Evolutionary conservation across 2,329 filamentous ascomycete species (phyloP).

Genomic region (Tolypocladium guangdongense): DNA sequence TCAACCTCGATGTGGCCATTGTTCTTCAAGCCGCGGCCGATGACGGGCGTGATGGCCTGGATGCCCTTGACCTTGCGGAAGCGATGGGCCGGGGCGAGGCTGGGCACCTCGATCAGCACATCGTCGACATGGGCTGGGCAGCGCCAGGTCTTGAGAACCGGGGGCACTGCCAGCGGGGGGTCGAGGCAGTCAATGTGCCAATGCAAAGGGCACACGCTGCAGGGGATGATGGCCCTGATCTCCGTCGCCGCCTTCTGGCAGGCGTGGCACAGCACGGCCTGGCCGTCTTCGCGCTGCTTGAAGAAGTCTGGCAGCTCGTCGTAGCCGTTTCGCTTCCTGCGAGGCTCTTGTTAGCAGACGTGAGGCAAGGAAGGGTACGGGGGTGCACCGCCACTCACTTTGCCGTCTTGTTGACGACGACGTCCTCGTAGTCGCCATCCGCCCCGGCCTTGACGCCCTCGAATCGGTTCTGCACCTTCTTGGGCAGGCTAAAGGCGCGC

Average conservation of each 20-base stretch:
- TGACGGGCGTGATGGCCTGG: constrained; percentile 38
- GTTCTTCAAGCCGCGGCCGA: constrained; percentile 55
- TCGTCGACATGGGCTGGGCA: constrained; percentile 83
- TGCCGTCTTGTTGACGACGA: constrained; percentile 44
- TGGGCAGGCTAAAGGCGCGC: constrained; percentile 61
- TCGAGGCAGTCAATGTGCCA: constrained; percentile 94
- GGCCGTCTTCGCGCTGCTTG: constrained; percentile 63
- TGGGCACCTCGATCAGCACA: constrained; percentile 50
- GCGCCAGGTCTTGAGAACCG: constrained; percentile 68
- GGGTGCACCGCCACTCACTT: constrained; percentile 40
- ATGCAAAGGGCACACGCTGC: constrained; percentile 67
- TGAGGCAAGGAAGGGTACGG: not conserved
- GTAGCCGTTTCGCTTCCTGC: constrained; percentile 40
- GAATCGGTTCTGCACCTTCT: constrained; percentile 62
- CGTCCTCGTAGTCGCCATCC: constrained; percentile 73
- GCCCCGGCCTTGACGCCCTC: constrained; percentile 66
- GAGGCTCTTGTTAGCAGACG: not conserved
- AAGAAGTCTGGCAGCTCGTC: constrained; percentile 58
- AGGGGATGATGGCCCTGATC: constrained; percentile 66
- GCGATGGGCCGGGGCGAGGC: constrained; percentile 48
- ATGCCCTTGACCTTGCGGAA: constrained; percentile 49
- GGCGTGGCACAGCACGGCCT: constrained; percentile 63
- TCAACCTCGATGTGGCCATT: constrained; percentile 64
- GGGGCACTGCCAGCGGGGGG: constrained; percentile 70
- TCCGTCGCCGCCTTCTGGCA: constrained; percentile 57